Conservation (phyloP, 108 stramenopile species). For the Hondaea fermentalgiana region DNA sequence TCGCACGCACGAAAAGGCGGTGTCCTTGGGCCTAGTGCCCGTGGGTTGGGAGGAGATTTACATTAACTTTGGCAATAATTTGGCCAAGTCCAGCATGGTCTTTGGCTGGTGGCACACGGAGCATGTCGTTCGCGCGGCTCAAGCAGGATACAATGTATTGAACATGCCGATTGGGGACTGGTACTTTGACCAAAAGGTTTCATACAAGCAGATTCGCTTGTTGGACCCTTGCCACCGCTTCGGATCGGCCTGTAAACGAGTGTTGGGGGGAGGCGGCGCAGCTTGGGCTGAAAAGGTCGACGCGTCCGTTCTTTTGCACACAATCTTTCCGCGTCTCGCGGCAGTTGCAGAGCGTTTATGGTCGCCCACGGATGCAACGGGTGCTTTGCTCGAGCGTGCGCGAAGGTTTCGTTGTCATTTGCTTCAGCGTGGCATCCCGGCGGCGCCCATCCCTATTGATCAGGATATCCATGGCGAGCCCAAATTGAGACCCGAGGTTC, state of each 20-base stretch:
- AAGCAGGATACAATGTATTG: slow-evolving; percentile 20
- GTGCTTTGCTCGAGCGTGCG: not conserved
- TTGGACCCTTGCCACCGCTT: slow-evolving; percentile 37
- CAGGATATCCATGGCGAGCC: not conserved
- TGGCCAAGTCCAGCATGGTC: slow-evolving; percentile 37
- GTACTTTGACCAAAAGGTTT: slow-evolving; percentile 54
- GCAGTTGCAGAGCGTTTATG: slow-evolving; percentile 18
- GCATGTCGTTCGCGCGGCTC: slow-evolving; percentile 33
- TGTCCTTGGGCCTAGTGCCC: slow-evolving; percentile 16
- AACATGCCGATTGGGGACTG: slow-evolving; percentile 33
- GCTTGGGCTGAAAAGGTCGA: slow-evolving; percentile 17
- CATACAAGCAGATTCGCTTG: slow-evolving; percentile 45
- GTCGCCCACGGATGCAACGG: not conserved
- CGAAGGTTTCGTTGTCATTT: not conserved
- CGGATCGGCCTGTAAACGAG: not conserved
- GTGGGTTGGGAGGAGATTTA: slow-evolving; percentile 67
- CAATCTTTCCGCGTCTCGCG: slow-evolving; percentile 26
- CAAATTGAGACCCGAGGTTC: not conserved
- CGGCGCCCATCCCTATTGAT: not conserved
- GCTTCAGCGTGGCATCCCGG: not conserved
- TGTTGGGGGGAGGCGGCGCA: not conserved
- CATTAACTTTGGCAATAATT: slow-evolving; percentile 27
- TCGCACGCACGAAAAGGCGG: not conserved
- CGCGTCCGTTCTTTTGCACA: not conserved
- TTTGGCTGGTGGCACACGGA: slow-evolving; percentile 46